Base-by-base conservation (phyloP, 495 filamentous ascomycete species). In the Lepidopterella palustris region DNA sequence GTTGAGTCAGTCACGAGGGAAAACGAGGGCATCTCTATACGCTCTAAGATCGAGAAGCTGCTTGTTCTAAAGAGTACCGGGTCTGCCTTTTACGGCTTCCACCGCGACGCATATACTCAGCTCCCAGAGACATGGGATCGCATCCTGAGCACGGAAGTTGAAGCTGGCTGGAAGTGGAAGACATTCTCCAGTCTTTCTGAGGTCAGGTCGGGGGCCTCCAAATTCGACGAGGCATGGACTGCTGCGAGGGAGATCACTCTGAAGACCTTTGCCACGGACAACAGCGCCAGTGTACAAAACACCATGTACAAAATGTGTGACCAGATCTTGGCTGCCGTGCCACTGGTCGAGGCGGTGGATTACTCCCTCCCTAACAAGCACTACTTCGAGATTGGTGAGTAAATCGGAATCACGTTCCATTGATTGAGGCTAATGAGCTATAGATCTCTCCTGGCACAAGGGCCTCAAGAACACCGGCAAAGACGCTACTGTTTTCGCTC, bases 261-360 rank as follows among this genome's bases (percentile, higher is more conserved):
- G 67, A 88, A 88, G 80, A 89, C 84, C 0, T 98, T 98, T 69
- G 92, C 93, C n/a, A 82, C 83, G 66, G 92, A 97, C 64, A 80
- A 88, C 71, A 93, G 88, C 65, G 87, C 93, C 48, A 92, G 88
- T 68, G 93, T 98, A 18, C 93, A 98, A 80, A 85, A 86, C 62
- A 97, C 92, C 58, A 96, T 98, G 93, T 97, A 95, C 76, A 92
- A 95, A 80, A 98, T 98, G 93, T 82, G 81, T 58, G 85, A 92
- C 71, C 80, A 87, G 76, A 96, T 98, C 63, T 77, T 98, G 63
- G 88, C 79, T 18, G 82, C 77, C 25, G 90, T 80, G 55, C 83
- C 89, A 27, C 76, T 84, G 71, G 80, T 90, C 9, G 83, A 88
- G 42, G 76, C 81, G 11, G 88, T 91, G 35, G 82, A 86, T 64